Evolutionary conservation across 768 basidiomycete genomes (phyloP).

Genomic region (Hydnomerulius pinastri): DNA sequence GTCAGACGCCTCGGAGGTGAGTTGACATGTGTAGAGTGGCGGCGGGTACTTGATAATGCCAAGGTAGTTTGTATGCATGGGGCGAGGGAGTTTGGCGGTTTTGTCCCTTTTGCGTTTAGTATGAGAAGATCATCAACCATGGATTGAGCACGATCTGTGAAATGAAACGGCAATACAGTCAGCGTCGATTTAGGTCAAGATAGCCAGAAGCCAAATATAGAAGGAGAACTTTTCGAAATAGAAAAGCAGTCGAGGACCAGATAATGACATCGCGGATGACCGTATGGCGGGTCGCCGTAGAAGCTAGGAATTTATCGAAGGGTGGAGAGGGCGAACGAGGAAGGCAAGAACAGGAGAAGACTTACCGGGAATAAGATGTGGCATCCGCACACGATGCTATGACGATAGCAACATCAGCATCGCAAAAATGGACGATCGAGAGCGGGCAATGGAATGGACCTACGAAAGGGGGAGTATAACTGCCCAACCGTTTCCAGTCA

Average conservation of each 20-base stretch:
- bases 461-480: constrained; percentile 77
- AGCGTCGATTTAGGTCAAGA: constrained; percentile 12
- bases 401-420: constrained; percentile 3
- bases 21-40: background rate
- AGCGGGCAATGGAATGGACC: constrained; percentile 29
- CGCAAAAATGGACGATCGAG: background rate
- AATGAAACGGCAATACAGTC: constrained; percentile 9
- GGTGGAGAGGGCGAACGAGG: background rate
- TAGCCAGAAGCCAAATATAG: background rate
- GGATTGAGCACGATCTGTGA: constrained; percentile 80
- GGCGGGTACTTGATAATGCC: constrained; percentile 4
- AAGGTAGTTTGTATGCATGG: background rate
- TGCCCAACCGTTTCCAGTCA: constrained; percentile 62
- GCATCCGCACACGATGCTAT: constrained; percentile 59
- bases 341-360: constrained; percentile 16
- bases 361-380: constrained; percentile 79
- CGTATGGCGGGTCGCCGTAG: background rate
- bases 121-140: constrained; percentile 85
- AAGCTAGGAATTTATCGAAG: background rate
- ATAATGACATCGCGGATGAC: background rate
- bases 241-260: constrained; percentile 36
- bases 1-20: background rate
- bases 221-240: constrained; percentile 3
- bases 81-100: constrained; percentile 6
- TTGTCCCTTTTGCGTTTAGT: constrained; percentile 22